A percentile compares a stretch with the other conserved stretches of the same genome.
Conservation (phyloP, 2,329 filamentous ascomycete species). For the Colletotrichum eremochloae region DNA sequence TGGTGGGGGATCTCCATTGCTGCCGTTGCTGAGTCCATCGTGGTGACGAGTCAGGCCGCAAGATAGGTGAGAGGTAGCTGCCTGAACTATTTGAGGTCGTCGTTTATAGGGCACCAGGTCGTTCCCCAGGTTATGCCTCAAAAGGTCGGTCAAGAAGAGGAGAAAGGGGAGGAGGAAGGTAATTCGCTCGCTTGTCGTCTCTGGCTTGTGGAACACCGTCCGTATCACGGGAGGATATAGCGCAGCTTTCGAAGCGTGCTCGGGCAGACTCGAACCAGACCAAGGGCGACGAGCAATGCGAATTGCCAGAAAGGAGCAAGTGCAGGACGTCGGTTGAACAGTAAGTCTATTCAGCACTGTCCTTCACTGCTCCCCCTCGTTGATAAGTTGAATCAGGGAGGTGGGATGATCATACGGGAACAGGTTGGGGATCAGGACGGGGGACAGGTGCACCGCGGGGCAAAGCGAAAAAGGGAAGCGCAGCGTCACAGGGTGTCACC, state of each 20-base stretch:
- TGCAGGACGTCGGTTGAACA: constrained; percentile 41
- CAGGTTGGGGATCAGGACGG: not conserved
- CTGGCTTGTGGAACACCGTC: not conserved
- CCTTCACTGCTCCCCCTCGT: constrained; percentile 41
- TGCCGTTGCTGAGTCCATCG: constrained; percentile 39
- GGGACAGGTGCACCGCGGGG: constrained; percentile 31
- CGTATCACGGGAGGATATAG: constrained; percentile 27
- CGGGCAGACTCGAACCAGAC: constrained; percentile 10
- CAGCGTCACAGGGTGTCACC: constrained; percentile 24
- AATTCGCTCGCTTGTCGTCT: constrained; percentile 8
- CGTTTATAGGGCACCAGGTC: constrained; percentile 5
- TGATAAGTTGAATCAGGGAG: constrained; percentile 39
- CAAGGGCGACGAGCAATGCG: constrained; percentile 9
- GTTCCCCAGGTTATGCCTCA: constrained; percentile 4
- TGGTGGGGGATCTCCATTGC: constrained; percentile 42
- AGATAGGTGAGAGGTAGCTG: not conserved
- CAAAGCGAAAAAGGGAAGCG: constrained; percentile 29
- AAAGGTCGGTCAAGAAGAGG: constrained; percentile 29
- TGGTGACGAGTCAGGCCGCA: not conserved
- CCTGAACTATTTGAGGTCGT: constrained; percentile 20
- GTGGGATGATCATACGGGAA: constrained; percentile 31
- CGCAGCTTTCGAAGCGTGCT: constrained; percentile 15
- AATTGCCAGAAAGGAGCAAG: constrained; percentile 39
- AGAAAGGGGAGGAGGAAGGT: not conserved
- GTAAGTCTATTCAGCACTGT: constrained; percentile 43